A percentile compares a stretch with the other conserved stretches of the same genome.
Conservation (phyloP, 305 asterid species). For the Fraxinus sp. region DNA sequence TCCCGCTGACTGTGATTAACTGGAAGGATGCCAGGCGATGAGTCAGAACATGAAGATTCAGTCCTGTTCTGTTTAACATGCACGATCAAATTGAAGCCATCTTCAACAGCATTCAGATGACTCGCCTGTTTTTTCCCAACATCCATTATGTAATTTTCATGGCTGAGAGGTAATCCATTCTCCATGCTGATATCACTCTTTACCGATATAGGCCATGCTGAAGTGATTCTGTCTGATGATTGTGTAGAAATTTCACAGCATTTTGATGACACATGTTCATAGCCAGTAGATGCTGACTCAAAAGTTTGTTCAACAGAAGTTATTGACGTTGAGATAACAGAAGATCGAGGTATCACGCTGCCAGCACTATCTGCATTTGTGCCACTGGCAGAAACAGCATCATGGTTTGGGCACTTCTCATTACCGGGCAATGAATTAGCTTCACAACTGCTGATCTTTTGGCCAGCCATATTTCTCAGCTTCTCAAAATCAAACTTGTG, state of each 20-base stretch:
- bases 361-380: conserved; percentile 10
- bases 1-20: conserved; percentile 36
- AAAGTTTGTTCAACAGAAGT: conserved; percentile 26
- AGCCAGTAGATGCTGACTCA: conserved; percentile 29
- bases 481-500: neutral
- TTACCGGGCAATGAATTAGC: conserved; percentile 13
- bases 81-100: conserved; percentile 5
- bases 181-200: conserved; percentile 45
- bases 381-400: conserved; percentile 7
- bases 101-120: conserved; percentile 19
- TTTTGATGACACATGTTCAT: conserved; percentile 29
- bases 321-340: conserved; percentile 22
- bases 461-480: conserved; percentile 28
- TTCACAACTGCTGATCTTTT: conserved; percentile 20
- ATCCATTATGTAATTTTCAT: conserved; percentile 24
- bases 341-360: conserved; percentile 16
- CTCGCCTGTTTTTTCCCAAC: neutral
- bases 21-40: conserved; percentile 30
- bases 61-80: conserved; percentile 33
- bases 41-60: conserved; percentile 61
- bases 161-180: conserved; percentile 20
- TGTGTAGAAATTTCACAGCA: conserved; percentile 28
- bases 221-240: conserved; percentile 28
- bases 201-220: conserved; percentile 21
- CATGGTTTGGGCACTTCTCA: conserved; percentile 18